Evolutionary conservation across 768 basidiomycete genomes (phyloP), one percentile per base, ranked within the genome.

Genomic region (Tylopilus plumbeoviolaceoides): DNA sequence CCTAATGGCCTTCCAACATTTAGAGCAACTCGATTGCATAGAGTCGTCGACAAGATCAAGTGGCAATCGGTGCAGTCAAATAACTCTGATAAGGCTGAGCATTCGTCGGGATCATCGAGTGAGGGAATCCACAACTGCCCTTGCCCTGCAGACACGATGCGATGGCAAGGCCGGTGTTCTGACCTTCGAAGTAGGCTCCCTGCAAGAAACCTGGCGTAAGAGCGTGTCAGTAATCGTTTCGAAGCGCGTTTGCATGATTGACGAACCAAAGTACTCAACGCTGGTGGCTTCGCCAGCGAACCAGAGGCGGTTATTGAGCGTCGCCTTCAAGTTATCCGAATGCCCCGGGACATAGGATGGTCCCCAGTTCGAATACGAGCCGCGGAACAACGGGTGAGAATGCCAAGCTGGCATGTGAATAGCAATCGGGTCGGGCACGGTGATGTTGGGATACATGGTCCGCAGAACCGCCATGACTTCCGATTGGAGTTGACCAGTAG

Each of bases 301-400:
- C 75, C 79, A 85, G 17, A 86, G 70, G 9, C 73, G 70, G 33
- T 67, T 56, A 5, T 69, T 69, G 17, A 85, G 70, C 20, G 79
- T 82, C 6, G 81, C 79, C 51, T 78, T 73, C 44, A 85, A 59
- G 59, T 85, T 83, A 25, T 76, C 68, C n/a, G 80, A 73, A 48
- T 84, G 81, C 9, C 65, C 69, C 15, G 72, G 73, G 11, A 79
- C 65, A 56, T 84, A 85, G 4, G 81, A 75, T 0, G 86, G 74
- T 0, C 84, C 85, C 84, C 84, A 87, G 54, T 85, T 88, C 20
- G 81, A 82, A 58, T 83, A 88, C 4, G 83, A 80, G 5, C 68
- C 69, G 0, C 63, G 59, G 54, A 50, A 70, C 31, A 78, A 67
- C 4, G 78, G 75, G 59, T 86, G 74, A 12, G 66, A 63, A 43